Evolutionary conservation across 345 rosid species (phyloP).

Genomic region (Salix udensis): DNA sequence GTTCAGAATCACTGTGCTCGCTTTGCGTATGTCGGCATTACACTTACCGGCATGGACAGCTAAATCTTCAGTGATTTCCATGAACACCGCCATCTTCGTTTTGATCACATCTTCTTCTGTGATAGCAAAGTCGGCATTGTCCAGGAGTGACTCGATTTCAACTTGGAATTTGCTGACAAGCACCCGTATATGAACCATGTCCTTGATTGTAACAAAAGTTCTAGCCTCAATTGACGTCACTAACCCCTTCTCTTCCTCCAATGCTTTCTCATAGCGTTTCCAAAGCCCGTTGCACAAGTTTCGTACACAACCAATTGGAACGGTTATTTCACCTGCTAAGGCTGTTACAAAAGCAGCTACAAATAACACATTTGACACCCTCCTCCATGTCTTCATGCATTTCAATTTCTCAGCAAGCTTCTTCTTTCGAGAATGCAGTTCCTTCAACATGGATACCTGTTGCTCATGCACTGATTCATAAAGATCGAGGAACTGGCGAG

Average conservation of each 20-base stretch:
- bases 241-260: conserved; percentile 54
- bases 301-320: conserved; percentile 61
- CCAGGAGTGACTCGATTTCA: conserved; percentile 49
- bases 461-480: conserved; percentile 47
- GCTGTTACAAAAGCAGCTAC: conserved; percentile 30
- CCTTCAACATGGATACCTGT: conserved; percentile 50
- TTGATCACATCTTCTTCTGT: conserved; percentile 65
- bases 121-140: conserved; percentile 51
- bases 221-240: conserved; percentile 37
- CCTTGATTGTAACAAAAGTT: conserved; percentile 47
- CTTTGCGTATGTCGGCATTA: conserved; percentile 61
- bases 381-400: conserved; percentile 64
- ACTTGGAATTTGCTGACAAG: conserved; percentile 54
- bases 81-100: conserved; percentile 56
- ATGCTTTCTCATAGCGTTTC: conserved; percentile 51
- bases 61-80: conserved; percentile 55
- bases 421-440: conserved; percentile 43
- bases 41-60: conserved; percentile 56
- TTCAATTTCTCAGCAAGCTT: conserved; percentile 65
- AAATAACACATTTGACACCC: conserved; percentile 48
- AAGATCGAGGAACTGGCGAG: conserved; percentile 51
- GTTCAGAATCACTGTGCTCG: conserved; percentile 65
- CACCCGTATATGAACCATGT: conserved; percentile 60
- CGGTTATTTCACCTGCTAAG: conserved; percentile 61
- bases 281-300: conserved; percentile 66